These are phyloP conservation scores for Jimgerdemannia flammicorona DNA, from an alignment of 192 early-diverging fungal genomes.

Conservation along the genomic window DNA sequence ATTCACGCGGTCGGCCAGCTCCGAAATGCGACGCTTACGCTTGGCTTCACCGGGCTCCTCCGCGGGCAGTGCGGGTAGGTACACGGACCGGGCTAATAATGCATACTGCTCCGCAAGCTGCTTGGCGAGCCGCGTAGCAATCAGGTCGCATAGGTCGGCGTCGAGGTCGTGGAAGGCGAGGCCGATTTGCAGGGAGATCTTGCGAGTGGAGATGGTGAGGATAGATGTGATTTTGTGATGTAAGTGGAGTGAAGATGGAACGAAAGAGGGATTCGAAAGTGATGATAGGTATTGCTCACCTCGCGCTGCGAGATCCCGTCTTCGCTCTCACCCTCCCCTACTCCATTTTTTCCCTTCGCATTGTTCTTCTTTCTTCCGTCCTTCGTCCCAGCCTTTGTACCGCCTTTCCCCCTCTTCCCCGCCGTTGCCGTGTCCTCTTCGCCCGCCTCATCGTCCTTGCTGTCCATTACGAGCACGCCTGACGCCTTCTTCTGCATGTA, in stretches of 20 bases:
- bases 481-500: neutral
- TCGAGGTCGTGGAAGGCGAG: neutral
- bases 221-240: too few relatives aligned
- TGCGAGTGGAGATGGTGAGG: neutral
- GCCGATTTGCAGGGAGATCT: neutral
- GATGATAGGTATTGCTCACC: neutral
- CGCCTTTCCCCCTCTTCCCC: neutral
- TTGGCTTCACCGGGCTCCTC: neutral
- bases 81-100: neutral
- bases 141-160: neutral
- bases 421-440: neutral
- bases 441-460: neutral
- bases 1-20: neutral
- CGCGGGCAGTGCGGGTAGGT: neutral
- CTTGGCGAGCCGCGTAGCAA: neutral
- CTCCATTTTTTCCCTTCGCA: neutral
- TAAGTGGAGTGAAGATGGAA: too few relatives aligned
- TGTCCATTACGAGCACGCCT: neutral
- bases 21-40: neutral
- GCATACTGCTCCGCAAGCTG: neutral
- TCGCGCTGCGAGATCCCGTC: neutral
- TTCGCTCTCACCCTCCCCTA: neutral
- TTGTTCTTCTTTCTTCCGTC: neutral
- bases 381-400: neutral
- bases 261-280: neutral